phyloP scores from a whole-genome alignment of 1,284 basidiomycete species.

The Quambalaria eucalypti region DNA sequence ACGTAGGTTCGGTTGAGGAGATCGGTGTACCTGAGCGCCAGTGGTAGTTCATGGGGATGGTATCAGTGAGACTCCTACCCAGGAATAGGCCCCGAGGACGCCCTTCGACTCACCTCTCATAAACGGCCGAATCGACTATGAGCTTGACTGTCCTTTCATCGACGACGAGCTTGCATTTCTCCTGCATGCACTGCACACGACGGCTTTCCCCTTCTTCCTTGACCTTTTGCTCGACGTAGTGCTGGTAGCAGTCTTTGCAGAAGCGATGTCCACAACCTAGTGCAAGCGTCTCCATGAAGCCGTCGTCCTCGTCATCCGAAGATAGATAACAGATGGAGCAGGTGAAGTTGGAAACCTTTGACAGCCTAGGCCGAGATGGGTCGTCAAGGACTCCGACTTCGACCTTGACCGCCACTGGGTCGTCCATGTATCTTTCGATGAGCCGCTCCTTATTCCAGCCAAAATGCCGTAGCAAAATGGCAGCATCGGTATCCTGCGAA shows the following conservation, averaged over 20 bases:
- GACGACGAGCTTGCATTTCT: constrained; percentile 70
- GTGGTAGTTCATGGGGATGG: too few relatives aligned
- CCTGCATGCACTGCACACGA: constrained; percentile 82
- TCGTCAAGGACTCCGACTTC: constrained; percentile 40
- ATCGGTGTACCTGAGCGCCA: constrained; percentile 62
- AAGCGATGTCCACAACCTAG: constrained; percentile 42
- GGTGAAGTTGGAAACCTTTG: constrained; percentile 26
- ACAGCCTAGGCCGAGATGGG: constrained; percentile 22
- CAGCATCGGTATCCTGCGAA: constrained; percentile 54
- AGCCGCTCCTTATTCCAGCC: constrained; percentile 92
- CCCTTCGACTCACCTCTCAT: constrained; percentile 7
- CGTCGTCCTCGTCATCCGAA: constrained; percentile 26
- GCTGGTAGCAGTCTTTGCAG: constrained; percentile 65
- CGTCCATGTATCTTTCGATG: constrained; percentile 48
- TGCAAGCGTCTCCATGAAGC: constrained; percentile 32
- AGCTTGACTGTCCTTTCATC: constrained; percentile 39
- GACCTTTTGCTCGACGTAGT: constrained; percentile 77
- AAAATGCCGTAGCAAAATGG: constrained; percentile 72
- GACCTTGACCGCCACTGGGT: constrained; percentile 30
- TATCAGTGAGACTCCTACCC: too few relatives aligned
- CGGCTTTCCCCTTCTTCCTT: constrained; percentile 77
- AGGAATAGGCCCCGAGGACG: too few relatives aligned
- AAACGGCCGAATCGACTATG: constrained; percentile 6
- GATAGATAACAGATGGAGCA: constrained; percentile 40
- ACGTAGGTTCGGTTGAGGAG: constrained; percentile 85